Evolutionary conservation across 2,329 filamentous ascomycete species (phyloP), one percentile per base, ranked within the genome.

Genomic region (Ilyonectria robusta): DNA sequence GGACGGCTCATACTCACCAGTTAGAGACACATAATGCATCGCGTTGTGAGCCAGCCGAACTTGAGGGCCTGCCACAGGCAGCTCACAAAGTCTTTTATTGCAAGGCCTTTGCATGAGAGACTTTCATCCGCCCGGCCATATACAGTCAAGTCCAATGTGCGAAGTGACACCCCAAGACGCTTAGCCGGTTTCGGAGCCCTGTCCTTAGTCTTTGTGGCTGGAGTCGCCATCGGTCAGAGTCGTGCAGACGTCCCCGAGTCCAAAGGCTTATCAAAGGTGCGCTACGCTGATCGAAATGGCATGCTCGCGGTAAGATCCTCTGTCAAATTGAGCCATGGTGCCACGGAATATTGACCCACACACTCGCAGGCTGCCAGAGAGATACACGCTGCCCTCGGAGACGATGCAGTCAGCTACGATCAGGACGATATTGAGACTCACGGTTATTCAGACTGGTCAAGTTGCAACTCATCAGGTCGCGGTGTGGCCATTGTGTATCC

Each of bases 401-500:
- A 59, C 0, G 62, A 60, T 8, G 48, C 44, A 6, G 48, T 65
- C 17, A 65, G 62, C 21, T 65, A 59, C 26, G 62, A 65, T n/a
- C 50, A 60, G 19, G 62, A 60, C 15, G 62, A 65, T 35, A 65
- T 65, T 15, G 56, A 65, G 26, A 48, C 40, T 10, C 62, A 65
- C 58, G 56, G 56, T 11, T 55, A 48, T 15, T 65, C 62, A 17
- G 62, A 65, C 42, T 65, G 62, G 62, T 65, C 62, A 7, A 65
- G 62, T 8, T 65, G 56, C 40, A 65, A 65, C 15, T 60, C 62
- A 13, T 19, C 29, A 10, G 62, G 62, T 3, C 62, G 62, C 9
- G 48, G 55, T 17, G 62, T 65, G 6, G 62, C 62, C 0, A 60
- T 95, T 11, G 85, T 94, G 17, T 93, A 90, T 72, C 93, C 93